phyloP scores from a whole-genome alignment of 352 stramenopile species.

The Pythium plurisporium region DNA sequence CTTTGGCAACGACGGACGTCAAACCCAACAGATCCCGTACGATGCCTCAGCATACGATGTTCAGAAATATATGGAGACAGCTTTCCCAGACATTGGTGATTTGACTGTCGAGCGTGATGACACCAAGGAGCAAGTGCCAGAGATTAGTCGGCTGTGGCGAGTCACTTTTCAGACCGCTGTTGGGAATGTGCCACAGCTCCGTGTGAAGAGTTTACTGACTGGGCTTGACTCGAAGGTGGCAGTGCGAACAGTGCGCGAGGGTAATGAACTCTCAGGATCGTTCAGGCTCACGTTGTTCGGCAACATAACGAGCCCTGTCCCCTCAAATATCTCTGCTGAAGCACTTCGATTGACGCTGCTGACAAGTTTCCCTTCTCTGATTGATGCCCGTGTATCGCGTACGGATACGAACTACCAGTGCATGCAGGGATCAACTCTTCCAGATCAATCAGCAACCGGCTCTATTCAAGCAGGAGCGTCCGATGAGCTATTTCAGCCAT shows the following conservation, averaged over 20 bases:
- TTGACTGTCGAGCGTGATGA: constrained; percentile 55
- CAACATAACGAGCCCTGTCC: constrained; percentile 47
- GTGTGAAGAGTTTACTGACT: constrained; percentile 62
- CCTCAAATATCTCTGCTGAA: constrained; percentile 60
- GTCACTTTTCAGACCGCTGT: constrained; percentile 89
- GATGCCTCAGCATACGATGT: constrained; percentile 68
- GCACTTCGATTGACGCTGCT: constrained; percentile 51
- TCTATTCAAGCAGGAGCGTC: constrained; percentile 27
- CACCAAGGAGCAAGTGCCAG: constrained; percentile 41
- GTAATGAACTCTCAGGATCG: constrained; percentile 83
- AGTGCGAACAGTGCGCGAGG: constrained; percentile 68
- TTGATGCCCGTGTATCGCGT: constrained; percentile 64
- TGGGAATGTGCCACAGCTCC: constrained; percentile 76
- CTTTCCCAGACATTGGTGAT: constrained; percentile 43
- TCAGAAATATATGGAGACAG: constrained; percentile 44
- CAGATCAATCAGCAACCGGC: constrained; percentile 37
- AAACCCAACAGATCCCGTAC: constrained; percentile 51
- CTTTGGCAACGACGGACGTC: constrained; percentile 19
- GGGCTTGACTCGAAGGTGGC: constrained; percentile 66
- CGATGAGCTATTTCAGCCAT: constrained; percentile 34
- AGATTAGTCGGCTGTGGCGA: constrained; percentile 80
- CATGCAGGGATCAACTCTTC: constrained; percentile 54
- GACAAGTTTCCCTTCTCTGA: constrained; percentile 42
- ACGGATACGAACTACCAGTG: constrained; percentile 56
- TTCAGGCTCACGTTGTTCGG: constrained; percentile 83